Base-by-base conservation (phyloP, 1,284 basidiomycete species). In the Exobasidium rhododendri region DNA sequence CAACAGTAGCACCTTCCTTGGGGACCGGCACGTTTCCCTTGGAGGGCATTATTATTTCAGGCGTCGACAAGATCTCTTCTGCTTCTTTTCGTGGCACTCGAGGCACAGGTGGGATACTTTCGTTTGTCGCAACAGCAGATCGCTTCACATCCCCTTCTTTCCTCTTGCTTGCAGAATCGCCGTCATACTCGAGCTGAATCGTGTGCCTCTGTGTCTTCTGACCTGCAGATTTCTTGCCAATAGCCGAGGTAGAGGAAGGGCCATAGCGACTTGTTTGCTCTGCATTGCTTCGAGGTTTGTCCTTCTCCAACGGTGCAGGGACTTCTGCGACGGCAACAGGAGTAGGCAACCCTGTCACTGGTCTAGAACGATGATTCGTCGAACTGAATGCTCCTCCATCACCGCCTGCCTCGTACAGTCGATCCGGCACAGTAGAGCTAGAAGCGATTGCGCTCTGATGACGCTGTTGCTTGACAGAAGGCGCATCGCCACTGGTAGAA, bases 111-210 rank as follows among this genome's bases (percentile, higher is more conserved):
- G 35, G 35, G 17, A 40, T 17, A 40, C 7, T 40, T 40, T 40
- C 35, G 17, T 40, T 40, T 40, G 35, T 10, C 10, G 35, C 17
- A 17, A 40, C 35, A 40, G 7, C 17, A n/a, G n/a, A n/a, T 10
- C 35, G 35, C 7, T 40, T 40, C 7, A 17, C 7, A 17, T 40
- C 35, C 10, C 10, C 35, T 40, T 40, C 35, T 17, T 40, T 40
- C 17, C 35, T 7, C 35, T 40, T 40, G 7, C 17, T 17, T 50
- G 47, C 14, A 24, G n/a, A 24, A 50, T 28, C 28, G 28, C n/a
- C 20, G 55, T 67, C 64, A 53, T 76, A 76, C 59, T 76, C 74
- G 59, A 76, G 67, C 67, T 76, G 74, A 46, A 76, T 70, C 1
- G 74, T 76, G 63, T 76, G 74, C 26, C 73, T 64, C 64, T 76